Percentiles rank a stretch among this genome's conserved stretches.
Conservation (phyloP, 495 filamentous ascomycete species). For the Xylaria intraflava region DNA sequence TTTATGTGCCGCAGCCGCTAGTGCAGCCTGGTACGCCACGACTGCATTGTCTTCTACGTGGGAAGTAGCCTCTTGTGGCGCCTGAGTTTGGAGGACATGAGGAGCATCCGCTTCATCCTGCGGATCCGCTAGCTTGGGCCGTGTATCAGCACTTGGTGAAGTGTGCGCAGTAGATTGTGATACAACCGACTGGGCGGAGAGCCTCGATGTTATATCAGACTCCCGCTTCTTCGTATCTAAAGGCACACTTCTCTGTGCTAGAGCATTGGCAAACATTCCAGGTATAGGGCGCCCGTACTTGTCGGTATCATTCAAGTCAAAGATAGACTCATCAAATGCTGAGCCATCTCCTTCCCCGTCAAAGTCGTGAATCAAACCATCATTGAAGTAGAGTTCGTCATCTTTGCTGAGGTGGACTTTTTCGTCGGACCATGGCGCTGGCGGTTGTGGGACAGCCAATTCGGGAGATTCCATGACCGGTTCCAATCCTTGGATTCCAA, state of each 20-base stretch:
- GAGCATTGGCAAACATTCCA: constrained; percentile 39
- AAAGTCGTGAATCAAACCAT: constrained; percentile 56
- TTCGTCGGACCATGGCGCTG: constrained; percentile 10
- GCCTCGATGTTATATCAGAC: constrained; percentile 31
- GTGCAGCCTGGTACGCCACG: constrained; percentile 70
- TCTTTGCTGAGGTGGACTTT: constrained; percentile 36
- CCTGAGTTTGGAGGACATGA: constrained; percentile 10
- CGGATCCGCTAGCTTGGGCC: constrained; percentile 6
- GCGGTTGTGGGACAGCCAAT: background rate
- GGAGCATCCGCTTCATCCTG: constrained; percentile 9
- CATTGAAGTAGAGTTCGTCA: constrained; percentile 79
- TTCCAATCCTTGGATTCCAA: constrained; percentile 32
- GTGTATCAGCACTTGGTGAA: constrained; percentile 28
- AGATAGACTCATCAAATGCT: constrained; percentile 71
- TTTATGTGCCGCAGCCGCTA: constrained; percentile 69
- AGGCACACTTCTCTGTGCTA: constrained; percentile 28
- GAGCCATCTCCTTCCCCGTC: constrained; percentile 44
- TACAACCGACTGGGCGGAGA: constrained; percentile 33
- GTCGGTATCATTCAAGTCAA: constrained; percentile 60
- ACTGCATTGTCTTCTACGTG: constrained; percentile 46
- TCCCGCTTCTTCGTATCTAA: constrained; percentile 28
- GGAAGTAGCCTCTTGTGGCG: constrained; percentile 14
- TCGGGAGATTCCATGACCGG: constrained; percentile 10
- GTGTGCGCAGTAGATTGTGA: constrained; percentile 35
- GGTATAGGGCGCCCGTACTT: constrained; percentile 48